Percentiles rank a stretch among this genome's conserved stretches.
phyloP scores from a whole-genome alignment of 108 stramenopile species.

The Nitzschia sp. region DNA sequence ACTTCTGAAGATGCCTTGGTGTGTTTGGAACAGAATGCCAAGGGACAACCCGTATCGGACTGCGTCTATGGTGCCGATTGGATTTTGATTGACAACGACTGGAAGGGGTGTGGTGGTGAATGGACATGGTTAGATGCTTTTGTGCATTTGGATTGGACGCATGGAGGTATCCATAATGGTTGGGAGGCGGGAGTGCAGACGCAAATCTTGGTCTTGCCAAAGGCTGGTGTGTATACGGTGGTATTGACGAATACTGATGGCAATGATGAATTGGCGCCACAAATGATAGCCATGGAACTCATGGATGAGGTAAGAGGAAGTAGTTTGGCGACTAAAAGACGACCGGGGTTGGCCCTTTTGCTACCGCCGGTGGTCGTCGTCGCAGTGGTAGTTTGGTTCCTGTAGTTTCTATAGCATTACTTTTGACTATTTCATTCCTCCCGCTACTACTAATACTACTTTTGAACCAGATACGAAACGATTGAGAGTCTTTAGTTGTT shows the following conservation, averaged over 20 bases:
- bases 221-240: conserved; percentile 19
- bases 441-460: too few species aligned
- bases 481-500: too few species aligned
- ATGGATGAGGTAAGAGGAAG: too few species aligned
- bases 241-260: conserved; percentile 26
- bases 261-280: conserved; percentile 11
- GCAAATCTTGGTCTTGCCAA: conserved; percentile 20
- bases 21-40: conserved; percentile 11
- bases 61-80: conserved; percentile 23
- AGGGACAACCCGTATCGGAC: not conserved
- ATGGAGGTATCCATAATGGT: conserved; percentile 19
- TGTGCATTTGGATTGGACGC: conserved; percentile 15
- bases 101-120: too few species aligned
- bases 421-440: too few species aligned
- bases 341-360: too few species aligned
- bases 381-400: too few species aligned
- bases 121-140: not conserved
- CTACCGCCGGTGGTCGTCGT: too few species aligned
- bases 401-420: too few species aligned
- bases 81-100: not conserved
- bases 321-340: too few species aligned
- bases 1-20: not conserved
- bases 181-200: conserved; percentile 22
- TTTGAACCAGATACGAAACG: too few species aligned
- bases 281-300: not conserved